phyloP scores from a whole-genome alignment of 202 grass and related monocot genomes.

The Zizania palustris region DNA sequence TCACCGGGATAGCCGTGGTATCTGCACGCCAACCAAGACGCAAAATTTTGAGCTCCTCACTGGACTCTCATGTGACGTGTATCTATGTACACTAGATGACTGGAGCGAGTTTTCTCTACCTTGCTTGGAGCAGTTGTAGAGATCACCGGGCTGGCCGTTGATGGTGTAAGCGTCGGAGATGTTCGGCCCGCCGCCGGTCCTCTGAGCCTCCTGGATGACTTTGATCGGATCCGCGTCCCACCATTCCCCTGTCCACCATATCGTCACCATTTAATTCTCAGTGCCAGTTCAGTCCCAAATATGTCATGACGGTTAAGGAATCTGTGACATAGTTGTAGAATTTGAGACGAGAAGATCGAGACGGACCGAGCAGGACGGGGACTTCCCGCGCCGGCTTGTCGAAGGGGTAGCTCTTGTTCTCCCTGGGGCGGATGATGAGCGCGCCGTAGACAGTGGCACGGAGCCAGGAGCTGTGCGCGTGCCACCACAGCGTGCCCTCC shows the following conservation, averaged over 20 bases:
- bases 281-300: background rate
- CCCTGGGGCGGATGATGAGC: constrained; percentile 64
- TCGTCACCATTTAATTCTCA: background rate
- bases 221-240: constrained; percentile 79
- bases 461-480: constrained; percentile 88
- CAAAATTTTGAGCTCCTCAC: no score
- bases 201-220: constrained; percentile 63
- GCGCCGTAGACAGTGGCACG: constrained; percentile 80
- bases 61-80: no score
- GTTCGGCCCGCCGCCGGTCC: constrained; percentile 67
- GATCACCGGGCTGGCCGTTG: constrained; percentile 84
- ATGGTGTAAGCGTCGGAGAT: constrained; percentile 81
- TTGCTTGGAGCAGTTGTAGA: constrained; percentile 61
- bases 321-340: no score
- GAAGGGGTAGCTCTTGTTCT: constrained; percentile 63
- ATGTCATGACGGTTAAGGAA: no score
- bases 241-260: constrained; percentile 62
- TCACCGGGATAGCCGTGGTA: constrained; percentile 56
- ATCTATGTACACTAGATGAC: background rate
- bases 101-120: constrained; percentile 22
- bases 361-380: constrained; percentile 60
- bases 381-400: constrained; percentile 52
- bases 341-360: no score
- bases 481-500: constrained; percentile 91
- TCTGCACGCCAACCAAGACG: constrained; percentile 37